A percentile compares a stretch with the other conserved stretches of the same genome.
Evolutionary conservation across 768 basidiomycete species (phyloP).

Genomic region (Russula vinacea): DNA sequence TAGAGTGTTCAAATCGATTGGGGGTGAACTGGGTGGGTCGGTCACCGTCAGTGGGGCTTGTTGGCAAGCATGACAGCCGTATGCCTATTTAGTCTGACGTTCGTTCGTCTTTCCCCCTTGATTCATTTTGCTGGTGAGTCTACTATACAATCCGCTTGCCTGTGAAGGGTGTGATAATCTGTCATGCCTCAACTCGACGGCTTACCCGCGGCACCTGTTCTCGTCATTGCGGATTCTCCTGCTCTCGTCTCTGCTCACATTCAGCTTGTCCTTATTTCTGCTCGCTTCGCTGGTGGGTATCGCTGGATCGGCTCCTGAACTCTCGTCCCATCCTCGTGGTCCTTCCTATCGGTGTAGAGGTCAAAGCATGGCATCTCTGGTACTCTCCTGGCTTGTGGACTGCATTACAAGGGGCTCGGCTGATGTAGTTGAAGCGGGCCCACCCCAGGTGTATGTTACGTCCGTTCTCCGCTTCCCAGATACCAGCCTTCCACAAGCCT

Average conservation of each 20-base stretch:
- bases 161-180: not conserved
- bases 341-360: conserved; percentile 63
- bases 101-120: conserved; percentile 50
- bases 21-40: conserved; percentile 41
- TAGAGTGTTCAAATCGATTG: too few species aligned
- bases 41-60: conserved; percentile 64
- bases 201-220: conserved; percentile 60
- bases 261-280: conserved; percentile 53
- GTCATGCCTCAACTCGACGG: conserved; percentile 36
- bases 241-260: conserved; percentile 53
- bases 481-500: conserved; percentile 60
- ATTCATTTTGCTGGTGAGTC: conserved; percentile 58
- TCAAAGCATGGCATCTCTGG: conserved; percentile 65
- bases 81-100: conserved; percentile 51
- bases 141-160: not conserved
- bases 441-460: conserved; percentile 58
- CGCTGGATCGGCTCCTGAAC: conserved; percentile 58
- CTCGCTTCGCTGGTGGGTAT: conserved; percentile 59
- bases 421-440: conserved; percentile 67
- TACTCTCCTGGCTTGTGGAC: conserved; percentile 53
- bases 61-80: conserved; percentile 53
- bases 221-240: conserved; percentile 57
- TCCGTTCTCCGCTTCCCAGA: conserved; percentile 61
- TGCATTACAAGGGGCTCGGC: conserved; percentile 54
- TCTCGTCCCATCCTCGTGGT: conserved; percentile 65